A percentile compares a stretch with the other conserved stretches of the same genome.
These are phyloP conservation scores for Calonectria leucothoes DNA, from an alignment of 2,329 filamentous ascomycete species.

Conservation along the genomic window DNA sequence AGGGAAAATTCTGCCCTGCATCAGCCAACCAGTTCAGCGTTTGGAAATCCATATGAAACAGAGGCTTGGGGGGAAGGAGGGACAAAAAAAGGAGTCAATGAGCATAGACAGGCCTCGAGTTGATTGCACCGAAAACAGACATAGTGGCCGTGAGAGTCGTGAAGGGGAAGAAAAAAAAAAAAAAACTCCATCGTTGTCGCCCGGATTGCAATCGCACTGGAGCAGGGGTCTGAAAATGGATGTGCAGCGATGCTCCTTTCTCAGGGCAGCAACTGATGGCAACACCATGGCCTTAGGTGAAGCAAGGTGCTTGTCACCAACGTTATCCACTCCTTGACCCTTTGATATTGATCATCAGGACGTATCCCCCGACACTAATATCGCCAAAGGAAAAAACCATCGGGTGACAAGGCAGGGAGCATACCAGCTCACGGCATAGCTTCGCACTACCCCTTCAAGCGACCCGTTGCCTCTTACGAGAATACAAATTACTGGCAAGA, in stretches of 20 bases:
- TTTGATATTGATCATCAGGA: neutral
- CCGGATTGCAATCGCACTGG: neutral
- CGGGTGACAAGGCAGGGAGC: neutral
- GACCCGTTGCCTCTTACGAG: neutral
- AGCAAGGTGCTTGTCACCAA: neutral
- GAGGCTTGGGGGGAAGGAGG: neutral
- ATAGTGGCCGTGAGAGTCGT: neutral
- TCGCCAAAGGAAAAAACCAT: neutral
- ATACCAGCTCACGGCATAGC: neutral
- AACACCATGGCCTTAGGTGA: neutral
- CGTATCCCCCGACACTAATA: neutral
- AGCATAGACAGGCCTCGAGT: constrained; percentile 10
- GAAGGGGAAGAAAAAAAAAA: neutral
- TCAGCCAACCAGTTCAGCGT: constrained; percentile 11
- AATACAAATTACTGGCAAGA: neutral
- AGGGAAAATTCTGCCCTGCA: constrained; percentile 4
- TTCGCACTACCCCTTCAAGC: neutral
- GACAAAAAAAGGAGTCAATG: constrained; percentile 7
- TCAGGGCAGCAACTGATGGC: neutral
- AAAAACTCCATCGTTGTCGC: neutral
- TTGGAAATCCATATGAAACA: constrained; percentile 17
- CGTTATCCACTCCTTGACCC: neutral
- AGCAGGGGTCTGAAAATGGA: neutral
- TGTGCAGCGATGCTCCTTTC: neutral
- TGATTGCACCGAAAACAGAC: constrained; percentile 4